Base-by-base conservation (phyloP, 345 rosid species). In the Pistacia atlantica region DNA sequence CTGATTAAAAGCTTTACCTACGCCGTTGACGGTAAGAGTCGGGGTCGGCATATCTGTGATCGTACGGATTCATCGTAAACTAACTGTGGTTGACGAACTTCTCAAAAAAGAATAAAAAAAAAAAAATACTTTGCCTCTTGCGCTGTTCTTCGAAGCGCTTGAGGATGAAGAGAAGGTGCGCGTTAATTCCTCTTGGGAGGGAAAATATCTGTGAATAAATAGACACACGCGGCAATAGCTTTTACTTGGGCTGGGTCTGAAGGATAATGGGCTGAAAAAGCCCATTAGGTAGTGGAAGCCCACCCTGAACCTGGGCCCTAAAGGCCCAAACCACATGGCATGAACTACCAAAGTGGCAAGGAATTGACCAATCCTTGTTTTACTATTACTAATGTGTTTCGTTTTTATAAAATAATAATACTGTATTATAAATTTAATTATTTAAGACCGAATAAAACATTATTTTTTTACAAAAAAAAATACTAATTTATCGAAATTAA, bases 21-120 rank as follows among this genome's bases (percentile, higher is more conserved):
- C 94, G 85, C n/a, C 97, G 91, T 54, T 86, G 90, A 80, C 93
- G 98, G 82, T 92, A 90, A 25, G 97, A 94, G 71, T 86, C 87
- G 1, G 98, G 97, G 68, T 92, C 98, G 75, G 87, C 75, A 56
- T 87, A 90, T 74, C 98, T 83, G 66, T 87, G 87, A 71, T 94
- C 98, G 72, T 85, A 78, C 8, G 87, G 89, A 73, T 85, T 88
- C 97, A 92, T 89, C 65, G 51, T 42, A 20, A 20, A 46, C 62
- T 60, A 28, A 57, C 33, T 3, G 18, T 20, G 1, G 18, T 11
- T 9, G 8, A 14, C 38, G 35, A 57, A 59, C 42, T 46, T 9
- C 48, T 31, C 18, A 17, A 49, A 17, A 37, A 25, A 25, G 25
- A 25, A 25, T 25, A 25, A 25, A 37, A 64, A 25, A 25, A 37